phyloP scores from a whole-genome alignment of 257 asterid genomes.

The Verbascum thapsus region DNA sequence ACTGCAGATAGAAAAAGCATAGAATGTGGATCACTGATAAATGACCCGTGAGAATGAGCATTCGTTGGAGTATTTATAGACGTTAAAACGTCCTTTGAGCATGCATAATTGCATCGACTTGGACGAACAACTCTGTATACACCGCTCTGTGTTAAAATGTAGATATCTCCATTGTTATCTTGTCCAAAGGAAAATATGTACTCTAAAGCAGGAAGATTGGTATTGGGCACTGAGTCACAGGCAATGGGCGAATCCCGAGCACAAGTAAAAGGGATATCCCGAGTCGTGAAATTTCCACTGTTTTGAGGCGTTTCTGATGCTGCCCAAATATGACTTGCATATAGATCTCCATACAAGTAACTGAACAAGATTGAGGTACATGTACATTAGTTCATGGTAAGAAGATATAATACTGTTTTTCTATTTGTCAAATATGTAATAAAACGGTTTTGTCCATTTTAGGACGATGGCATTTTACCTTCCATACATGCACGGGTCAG shows the following conservation, averaged over 20 bases:
- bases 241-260: slow-evolving; percentile 79
- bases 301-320: slow-evolving; percentile 66
- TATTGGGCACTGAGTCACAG: slow-evolving; percentile 67
- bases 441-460: too few relatives aligned
- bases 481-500: slow-evolving; percentile 89
- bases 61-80: slow-evolving; percentile 37
- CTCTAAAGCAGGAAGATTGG: slow-evolving; percentile 68
- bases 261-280: slow-evolving; percentile 63
- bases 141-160: slow-evolving; percentile 64
- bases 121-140: slow-evolving; percentile 89
- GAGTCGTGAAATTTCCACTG: slow-evolving; percentile 78
- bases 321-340: slow-evolving; percentile 75
- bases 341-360: slow-evolving; percentile 85
- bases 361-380: slow-evolving; percentile 43
- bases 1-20: slow-evolving; percentile 41
- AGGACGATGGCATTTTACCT: slow-evolving; percentile 61
- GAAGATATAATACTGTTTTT: background rate
- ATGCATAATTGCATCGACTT: slow-evolving; percentile 76
- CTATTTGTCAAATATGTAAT: too few relatives aligned
- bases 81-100: slow-evolving; percentile 66
- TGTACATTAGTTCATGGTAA: slow-evolving; percentile 14
- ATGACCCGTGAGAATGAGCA: slow-evolving; percentile 47
- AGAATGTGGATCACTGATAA: slow-evolving; percentile 32
- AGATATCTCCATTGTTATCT: slow-evolving; percentile 75
- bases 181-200: slow-evolving; percentile 79